phyloP scores from a whole-genome alignment of 768 basidiomycete genomes.

The Mycena sanguinolenta region DNA sequence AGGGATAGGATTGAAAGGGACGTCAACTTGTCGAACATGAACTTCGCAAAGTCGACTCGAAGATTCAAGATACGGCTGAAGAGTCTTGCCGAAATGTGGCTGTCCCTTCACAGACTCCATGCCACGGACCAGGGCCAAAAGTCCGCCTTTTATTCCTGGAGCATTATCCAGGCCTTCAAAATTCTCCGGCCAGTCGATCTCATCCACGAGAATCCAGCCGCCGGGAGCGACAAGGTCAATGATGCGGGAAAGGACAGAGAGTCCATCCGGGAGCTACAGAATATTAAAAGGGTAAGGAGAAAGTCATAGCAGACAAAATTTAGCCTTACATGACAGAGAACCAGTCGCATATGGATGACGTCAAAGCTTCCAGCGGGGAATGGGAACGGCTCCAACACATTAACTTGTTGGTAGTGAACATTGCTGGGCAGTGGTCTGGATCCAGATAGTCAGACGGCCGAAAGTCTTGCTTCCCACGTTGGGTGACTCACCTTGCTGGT shows the following conservation, averaged over 20 bases:
- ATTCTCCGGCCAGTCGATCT: conserved; percentile 19
- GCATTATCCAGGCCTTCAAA: conserved; percentile 19
- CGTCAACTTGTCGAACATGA: conserved; percentile 19
- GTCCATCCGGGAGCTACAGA: conserved; percentile 37
- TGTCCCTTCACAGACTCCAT: conserved; percentile 11
- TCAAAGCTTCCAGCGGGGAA: conserved; percentile 38
- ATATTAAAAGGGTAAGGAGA: neutral
- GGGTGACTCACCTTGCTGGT: conserved; percentile 32
- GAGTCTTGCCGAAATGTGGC: conserved; percentile 23
- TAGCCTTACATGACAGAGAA: conserved; percentile 39
- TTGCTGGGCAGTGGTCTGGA: conserved; percentile 39
- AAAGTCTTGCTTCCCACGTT: neutral
- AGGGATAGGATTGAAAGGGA: conserved; percentile 10
- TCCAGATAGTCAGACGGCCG: neutral
- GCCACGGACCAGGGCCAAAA: conserved; percentile 4
- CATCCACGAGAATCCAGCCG: conserved; percentile 43
- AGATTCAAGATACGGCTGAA: conserved; percentile 16
- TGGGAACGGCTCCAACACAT: conserved; percentile 37
- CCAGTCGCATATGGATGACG: conserved; percentile 41
- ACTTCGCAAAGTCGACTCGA: conserved; percentile 4
- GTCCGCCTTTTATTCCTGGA: conserved; percentile 16
- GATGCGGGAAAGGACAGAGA: conserved; percentile 30
- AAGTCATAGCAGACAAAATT: neutral
- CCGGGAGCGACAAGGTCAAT: no score
- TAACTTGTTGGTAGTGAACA: conserved; percentile 35